Conservation (phyloP, 2,329 filamentous ascomycete species). For the Penicillium corylophilum region DNA sequence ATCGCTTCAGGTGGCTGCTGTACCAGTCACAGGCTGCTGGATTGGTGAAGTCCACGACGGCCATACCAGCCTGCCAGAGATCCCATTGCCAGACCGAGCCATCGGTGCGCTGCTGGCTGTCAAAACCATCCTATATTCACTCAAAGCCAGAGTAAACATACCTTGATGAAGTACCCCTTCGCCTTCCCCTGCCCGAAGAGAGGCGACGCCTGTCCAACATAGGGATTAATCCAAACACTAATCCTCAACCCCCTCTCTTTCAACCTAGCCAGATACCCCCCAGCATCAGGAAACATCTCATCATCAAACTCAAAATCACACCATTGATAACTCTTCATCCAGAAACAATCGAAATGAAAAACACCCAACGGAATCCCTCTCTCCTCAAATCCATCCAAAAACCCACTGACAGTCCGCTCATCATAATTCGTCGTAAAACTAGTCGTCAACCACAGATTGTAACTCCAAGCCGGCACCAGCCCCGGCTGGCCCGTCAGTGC, state of each 20-base stretch:
- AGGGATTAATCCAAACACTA: slow-evolving; percentile 75
- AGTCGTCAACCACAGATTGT: slow-evolving; percentile 73
- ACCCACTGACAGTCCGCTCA: slow-evolving; percentile 64
- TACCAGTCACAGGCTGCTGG: slow-evolving; percentile 68
- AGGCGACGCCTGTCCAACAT: slow-evolving; percentile 67
- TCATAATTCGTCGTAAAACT: slow-evolving; percentile 71
- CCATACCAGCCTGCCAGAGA: slow-evolving; percentile 76
- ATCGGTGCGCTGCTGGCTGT: slow-evolving; percentile 52
- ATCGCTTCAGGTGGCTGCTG: slow-evolving; percentile 57
- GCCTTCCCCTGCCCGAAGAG: slow-evolving; percentile 62
- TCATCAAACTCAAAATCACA: slow-evolving; percentile 71
- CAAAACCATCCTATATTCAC: neutral
- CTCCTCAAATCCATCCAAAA: slow-evolving; percentile 67
- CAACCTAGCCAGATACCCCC: slow-evolving; percentile 62
- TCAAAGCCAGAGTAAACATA: slow-evolving; percentile 4
- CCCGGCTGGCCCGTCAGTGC: slow-evolving; percentile 65
- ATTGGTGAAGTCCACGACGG: slow-evolving; percentile 71
- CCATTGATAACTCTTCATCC: slow-evolving; percentile 74
- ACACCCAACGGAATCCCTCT: slow-evolving; percentile 66
- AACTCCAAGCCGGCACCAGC: slow-evolving; percentile 70
- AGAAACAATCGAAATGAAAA: slow-evolving; percentile 77
- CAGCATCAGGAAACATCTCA: slow-evolving; percentile 67
- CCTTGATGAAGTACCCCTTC: slow-evolving; percentile 67
- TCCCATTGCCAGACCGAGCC: slow-evolving; percentile 75
- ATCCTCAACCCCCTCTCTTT: slow-evolving; percentile 66